Evolutionary conservation across 2,329 filamentous ascomycete genomes (phyloP), one percentile per base, ranked within the genome.

Genomic region (Alternaria longipes): DNA sequence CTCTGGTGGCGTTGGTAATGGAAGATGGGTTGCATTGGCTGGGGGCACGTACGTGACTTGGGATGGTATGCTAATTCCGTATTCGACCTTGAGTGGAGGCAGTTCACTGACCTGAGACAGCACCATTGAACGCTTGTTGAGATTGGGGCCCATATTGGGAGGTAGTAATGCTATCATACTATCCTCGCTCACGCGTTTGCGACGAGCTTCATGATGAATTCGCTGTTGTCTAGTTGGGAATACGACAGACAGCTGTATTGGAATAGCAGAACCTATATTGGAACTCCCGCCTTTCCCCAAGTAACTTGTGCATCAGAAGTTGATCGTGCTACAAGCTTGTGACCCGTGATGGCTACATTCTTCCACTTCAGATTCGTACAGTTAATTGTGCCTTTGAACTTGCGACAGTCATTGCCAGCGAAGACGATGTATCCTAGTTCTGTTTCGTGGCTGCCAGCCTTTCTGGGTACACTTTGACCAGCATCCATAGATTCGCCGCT

Each of bases 371-470:
- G 38, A 20, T 56, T 46, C 24, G 18, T 46, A 20, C 69, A 71
- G 26, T 59, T 71, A 18, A 73, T 50, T 4, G 70, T 70, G 11
- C 67, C 70, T 40, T 70, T 71, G 61, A 73, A 71, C 47, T 68
- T 70, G 26, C 65, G 62, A 32, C 70, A 71, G 20, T 70, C 65
- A 34, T 67, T 63, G 2, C 69, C 67, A 6, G 65, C 55, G 18
- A 73, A 73, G 3, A 67, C 64, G 3, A 73, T 51, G 20, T 73
- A 73, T 2, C 70, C 70, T 14, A 69, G 16, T 2, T 67, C 70
- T 4, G 56, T 61, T n/a, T 60, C 61, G 26, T 24, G 22, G 5
- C 24, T 38, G 30, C 22, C 41, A 11, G 38, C 14, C 5, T 38
- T 55, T 14, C 58, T 42, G 34, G 53, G 24, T 2, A 30, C 9